Evolutionary conservation across 2,329 filamentous ascomycete genomes (phyloP).

Genomic region (Aspergillus carbonarius): DNA sequence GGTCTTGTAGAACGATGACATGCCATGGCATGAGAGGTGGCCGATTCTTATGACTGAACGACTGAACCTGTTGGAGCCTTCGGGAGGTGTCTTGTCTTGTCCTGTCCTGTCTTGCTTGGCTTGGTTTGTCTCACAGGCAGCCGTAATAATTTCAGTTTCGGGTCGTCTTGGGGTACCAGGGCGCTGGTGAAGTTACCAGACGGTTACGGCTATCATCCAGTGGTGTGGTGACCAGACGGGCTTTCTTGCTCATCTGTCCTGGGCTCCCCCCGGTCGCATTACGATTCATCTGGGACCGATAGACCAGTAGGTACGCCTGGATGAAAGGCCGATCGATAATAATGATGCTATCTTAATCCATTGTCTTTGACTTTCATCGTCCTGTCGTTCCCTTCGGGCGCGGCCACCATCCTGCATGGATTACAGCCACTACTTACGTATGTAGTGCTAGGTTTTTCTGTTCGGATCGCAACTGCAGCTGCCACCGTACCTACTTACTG

Average conservation of each 20-base stretch:
- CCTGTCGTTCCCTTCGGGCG: neutral
- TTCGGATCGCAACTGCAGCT: constrained; percentile 2
- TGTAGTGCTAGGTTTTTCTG: neutral
- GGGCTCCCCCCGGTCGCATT: neutral
- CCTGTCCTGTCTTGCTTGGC: neutral
- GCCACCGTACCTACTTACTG: neutral
- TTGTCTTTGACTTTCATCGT: neutral
- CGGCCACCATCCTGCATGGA: neutral
- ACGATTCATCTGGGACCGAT: neutral
- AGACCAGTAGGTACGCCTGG: neutral
- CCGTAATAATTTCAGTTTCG: constrained; percentile 1
- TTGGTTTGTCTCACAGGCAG: neutral
- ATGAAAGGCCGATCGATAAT: neutral
- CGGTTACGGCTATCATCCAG: neutral
- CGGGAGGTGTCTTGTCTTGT: neutral
- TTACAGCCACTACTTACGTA: neutral
- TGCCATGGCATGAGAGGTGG: neutral
- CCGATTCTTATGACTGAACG: neutral
- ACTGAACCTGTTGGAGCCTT: neutral
- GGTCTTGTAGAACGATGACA: neutral
- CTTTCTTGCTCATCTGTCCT: neutral
- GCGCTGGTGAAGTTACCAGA: neutral
- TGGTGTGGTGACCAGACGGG: neutral
- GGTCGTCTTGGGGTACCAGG: neutral
- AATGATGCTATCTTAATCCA: neutral